Conservation (phyloP, 208 protist genomes). For the Trichomonas gallinae region DNA sequence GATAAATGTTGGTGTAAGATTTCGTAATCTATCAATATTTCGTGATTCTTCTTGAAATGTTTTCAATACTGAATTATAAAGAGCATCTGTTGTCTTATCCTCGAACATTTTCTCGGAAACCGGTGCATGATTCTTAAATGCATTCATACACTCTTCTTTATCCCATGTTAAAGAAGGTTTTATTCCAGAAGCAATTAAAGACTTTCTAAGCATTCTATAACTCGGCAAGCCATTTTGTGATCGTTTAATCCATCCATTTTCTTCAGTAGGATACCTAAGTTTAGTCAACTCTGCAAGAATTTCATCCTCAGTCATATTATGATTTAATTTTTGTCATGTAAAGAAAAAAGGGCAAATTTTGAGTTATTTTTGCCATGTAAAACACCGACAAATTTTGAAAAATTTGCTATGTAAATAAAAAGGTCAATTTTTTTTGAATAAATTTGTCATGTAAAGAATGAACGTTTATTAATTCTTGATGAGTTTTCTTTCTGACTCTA, state of each 20-base stretch:
- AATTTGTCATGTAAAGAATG: not conserved
- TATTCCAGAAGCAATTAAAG: not conserved
- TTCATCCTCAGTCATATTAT: not conserved
- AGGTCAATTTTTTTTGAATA: no score
- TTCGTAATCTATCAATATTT: not conserved
- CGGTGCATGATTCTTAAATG: not conserved
- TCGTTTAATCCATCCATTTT: not conserved
- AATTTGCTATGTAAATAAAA: no score
- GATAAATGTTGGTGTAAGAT: not conserved
- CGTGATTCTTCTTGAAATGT: not conserved
- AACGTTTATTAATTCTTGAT: not conserved
- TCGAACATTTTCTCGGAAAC: not conserved
- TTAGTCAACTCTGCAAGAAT: not conserved
- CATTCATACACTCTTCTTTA: not conserved
- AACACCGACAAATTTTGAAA: no score
- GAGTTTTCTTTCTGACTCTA: not conserved
- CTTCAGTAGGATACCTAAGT: not conserved
- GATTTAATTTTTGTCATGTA: no score
- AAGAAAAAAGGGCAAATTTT: no score
- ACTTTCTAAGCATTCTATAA: not conserved
- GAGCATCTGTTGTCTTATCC: not conserved
- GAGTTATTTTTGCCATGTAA: no score
- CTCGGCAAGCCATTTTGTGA: not conserved
- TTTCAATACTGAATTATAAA: not conserved
- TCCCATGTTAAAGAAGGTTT: not conserved